Evolutionary conservation across 805 yeast species (phyloP), one percentile per base, ranked within the genome.

Genomic region (Saturnispora bothae): DNA sequence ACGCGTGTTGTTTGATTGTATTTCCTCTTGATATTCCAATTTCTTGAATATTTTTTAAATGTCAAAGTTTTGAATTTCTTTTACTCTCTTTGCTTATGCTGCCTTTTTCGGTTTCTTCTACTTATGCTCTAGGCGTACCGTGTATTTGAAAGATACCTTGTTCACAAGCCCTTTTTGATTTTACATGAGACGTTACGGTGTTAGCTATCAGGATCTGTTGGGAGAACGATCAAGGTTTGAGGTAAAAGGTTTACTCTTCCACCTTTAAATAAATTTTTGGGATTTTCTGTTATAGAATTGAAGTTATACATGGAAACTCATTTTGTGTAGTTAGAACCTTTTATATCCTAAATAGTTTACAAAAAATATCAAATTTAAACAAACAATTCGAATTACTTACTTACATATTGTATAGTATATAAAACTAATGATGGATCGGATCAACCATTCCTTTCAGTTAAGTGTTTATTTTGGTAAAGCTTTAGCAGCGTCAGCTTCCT

Each of bases 71-170:
- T 23, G 25, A 8, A 27, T 22, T 18, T 25, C 14, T n/a, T 22
- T 15, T 15, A n/a, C 18, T 16, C 13, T 13, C 4, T 17, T 34
- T 14, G 10, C 15, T 12, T 20, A 14, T 19, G 25, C n/a, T 30
- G 21, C 19, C 17, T 26, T 17, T 31, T 35, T 22, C 28, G 18
- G 28, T 36, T 30, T 15, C 17, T 26, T 19, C 20, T 23, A 26
- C 35, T 23, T 18, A 29, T 65, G 69, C 75, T 69, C 74, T 69
- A 69, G 75, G 74, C 74, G 73, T 68, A 64, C 72, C 73, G 74
- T 68, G 72, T 63, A 63, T 63, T 53, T 48, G 35, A 36, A 33
- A 54, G 36, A 33, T 33, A 33, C 36, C 40, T 52, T 45, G 56
- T 52, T 51, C 54, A 25, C 21, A 37, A 25, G 31, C 26, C 21